Evolutionary conservation across 345 rosid genomes (phyloP), one percentile per base, ranked within the genome.

Genomic region (Passiflora organensis): DNA sequence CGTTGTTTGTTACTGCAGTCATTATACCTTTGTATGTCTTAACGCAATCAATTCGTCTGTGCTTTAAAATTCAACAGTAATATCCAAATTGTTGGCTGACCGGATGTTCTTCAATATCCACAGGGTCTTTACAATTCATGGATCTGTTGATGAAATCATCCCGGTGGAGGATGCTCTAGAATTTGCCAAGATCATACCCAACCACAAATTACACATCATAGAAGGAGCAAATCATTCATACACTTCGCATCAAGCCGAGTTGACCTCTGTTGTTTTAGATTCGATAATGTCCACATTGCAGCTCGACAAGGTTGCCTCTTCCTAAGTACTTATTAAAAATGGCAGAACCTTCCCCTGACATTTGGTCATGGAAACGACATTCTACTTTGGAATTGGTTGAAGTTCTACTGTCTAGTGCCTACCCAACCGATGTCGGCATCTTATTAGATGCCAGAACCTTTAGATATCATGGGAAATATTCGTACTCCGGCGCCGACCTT

Each of bases 81-180:
- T 1, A 1, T 0, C 43, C 13, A 41, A 15, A 41, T 8, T 48
- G 53, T 11, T 2, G 9, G 28, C 9, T 53, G 60, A 17, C 39
- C 48, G 1, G 15, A 19, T 18, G 32, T 19, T 13, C 16, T 9
- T 63, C 32, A 19, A 13, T 28, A 1, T 55, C n/a, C n/a, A 24
- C 72, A 67, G 72, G 60, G 72, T 68, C 34, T 37, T 68, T 20
- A 68, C 72, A 0, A 17, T 68, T 25, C 72, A 68, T 56, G 72
- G 72, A 56, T 61, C 67, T 24, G 63, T 47, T 0, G 72, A 68
- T 32, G 67, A 68, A 52, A 20, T 56, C 48, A 62, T 68, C 36
- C 72, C 72, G 0, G 54, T 62, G 32, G 59, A 51, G 28, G 72
- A 68, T 28, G 72, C 67, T 6, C 21, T 12, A 5, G 72, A 61